phyloP scores from a whole-genome alignment of 2,329 filamentous ascomycete genomes.

The Ceratocystis alfenasii region DNA sequence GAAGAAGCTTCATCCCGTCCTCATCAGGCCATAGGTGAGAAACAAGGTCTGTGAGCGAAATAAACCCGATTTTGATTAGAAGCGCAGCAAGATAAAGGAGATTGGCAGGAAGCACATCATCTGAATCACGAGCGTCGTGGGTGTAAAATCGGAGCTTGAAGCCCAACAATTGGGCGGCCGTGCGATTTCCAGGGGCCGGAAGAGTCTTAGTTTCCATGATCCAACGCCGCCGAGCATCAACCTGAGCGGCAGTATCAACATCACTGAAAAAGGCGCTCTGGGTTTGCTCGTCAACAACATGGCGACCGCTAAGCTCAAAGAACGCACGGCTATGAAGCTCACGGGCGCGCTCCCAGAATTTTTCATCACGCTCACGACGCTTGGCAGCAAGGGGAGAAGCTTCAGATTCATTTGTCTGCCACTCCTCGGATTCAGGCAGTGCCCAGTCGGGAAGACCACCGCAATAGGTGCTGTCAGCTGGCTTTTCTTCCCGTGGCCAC shows the following conservation, averaged over 20 bases:
- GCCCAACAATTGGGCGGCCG: constrained; percentile 85
- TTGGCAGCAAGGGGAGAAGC: constrained; percentile 44
- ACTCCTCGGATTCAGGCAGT: constrained; percentile 54
- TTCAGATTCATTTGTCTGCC: constrained; percentile 56
- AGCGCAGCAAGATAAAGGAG: constrained; percentile 83
- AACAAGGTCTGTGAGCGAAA: constrained; percentile 82
- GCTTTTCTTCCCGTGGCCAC: constrained; percentile 64
- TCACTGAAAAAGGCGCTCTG: constrained; percentile 35
- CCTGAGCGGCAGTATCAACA: constrained; percentile 38
- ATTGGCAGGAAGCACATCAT: constrained; percentile 77
- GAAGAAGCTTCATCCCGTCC: constrained; percentile 65
- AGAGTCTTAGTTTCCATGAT: constrained; percentile 68
- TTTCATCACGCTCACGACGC: constrained; percentile 53
- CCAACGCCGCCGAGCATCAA: constrained; percentile 56
- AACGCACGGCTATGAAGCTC: constrained; percentile 69
- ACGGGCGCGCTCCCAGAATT: constrained; percentile 73
- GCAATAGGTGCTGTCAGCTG: constrained; percentile 32
- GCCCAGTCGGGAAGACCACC: constrained; percentile 78
- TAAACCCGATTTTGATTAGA: constrained; percentile 93
- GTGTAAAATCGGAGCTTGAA: constrained; percentile 97
- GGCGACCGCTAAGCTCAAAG: constrained; percentile 72
- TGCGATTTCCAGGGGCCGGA: constrained; percentile 74
- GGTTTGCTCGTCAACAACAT: constrained; percentile 35
- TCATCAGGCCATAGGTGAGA: constrained; percentile 82
- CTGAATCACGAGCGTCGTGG: constrained; percentile 59